Conservation (phyloP, 2,329 filamentous ascomycete genomes). For the Triangularia verruculosa region DNA sequence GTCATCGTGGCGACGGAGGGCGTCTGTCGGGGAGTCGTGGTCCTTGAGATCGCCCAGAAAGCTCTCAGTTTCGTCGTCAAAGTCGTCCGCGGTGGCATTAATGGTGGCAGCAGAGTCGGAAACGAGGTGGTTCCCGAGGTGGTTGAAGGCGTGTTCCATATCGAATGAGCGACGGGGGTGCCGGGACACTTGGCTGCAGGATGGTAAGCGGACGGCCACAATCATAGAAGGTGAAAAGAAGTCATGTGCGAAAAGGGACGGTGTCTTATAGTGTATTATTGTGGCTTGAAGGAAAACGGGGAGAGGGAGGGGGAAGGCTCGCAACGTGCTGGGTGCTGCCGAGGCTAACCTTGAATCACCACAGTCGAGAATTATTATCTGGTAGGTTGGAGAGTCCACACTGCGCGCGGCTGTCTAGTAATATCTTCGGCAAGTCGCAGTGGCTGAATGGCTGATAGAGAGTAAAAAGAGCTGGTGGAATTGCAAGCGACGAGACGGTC, state of each 20-base stretch:
- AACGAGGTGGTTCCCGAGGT: constrained; percentile 82
- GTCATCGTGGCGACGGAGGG: constrained; percentile 65
- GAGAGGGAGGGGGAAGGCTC: constrained; percentile 2
- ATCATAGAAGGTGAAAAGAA: constrained; percentile 1
- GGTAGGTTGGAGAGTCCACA: constrained; percentile 4
- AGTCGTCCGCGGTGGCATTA: constrained; percentile 77
- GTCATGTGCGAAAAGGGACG: neutral
- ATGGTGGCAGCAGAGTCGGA: constrained; percentile 83
- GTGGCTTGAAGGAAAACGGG: neutral
- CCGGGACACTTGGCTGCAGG: constrained; percentile 17
- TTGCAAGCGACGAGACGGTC: constrained; percentile 19
- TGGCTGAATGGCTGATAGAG: constrained; percentile 5
- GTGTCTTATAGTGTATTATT: neutral
- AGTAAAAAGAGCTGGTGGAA: constrained; percentile 11
- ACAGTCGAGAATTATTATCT: constrained; percentile 11
- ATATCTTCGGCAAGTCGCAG: constrained; percentile 9
- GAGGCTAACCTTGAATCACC: constrained; percentile 19
- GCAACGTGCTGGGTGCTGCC: neutral
- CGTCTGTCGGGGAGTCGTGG: constrained; percentile 23
- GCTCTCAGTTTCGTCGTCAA: constrained; percentile 72
- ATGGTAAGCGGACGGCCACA: constrained; percentile 14
- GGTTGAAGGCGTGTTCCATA: constrained; percentile 87
- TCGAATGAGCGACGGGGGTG: constrained; percentile 31
- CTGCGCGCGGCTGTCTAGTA: constrained; percentile 13
- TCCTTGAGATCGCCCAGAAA: constrained; percentile 64